Evolutionary conservation across 2,329 filamentous ascomycete species (phyloP).

Genomic region (Paracorniculantispora psalliotae): DNA sequence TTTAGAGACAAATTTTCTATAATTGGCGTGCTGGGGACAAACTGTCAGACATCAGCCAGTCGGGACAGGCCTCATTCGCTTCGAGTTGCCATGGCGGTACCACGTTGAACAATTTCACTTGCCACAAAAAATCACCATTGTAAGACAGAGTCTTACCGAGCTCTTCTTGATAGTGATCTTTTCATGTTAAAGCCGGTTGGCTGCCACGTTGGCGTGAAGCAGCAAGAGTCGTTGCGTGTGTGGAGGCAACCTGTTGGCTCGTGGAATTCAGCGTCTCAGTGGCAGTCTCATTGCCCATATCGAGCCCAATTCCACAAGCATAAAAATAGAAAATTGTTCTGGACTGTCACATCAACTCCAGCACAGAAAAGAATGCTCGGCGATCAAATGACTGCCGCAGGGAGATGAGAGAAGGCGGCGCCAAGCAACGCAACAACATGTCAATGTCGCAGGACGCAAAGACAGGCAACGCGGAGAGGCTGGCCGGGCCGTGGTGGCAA

Average conservation of each 20-base stretch:
- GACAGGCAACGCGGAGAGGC: background rate
- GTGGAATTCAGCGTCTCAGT: background rate
- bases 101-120: too few relatives aligned
- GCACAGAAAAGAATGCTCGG: background rate
- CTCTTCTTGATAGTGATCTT: background rate
- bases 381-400: background rate
- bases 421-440: background rate
- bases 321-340: background rate
- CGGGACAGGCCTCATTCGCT: too few relatives aligned
- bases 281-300: background rate
- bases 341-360: background rate
- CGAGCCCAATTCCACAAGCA: background rate
- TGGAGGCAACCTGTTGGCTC: background rate
- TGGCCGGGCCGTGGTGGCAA: background rate
- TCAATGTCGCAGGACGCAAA: background rate
- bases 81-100: too few relatives aligned
- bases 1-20: too few relatives aligned
- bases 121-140: background rate
- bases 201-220: background rate
- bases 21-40: too few relatives aligned
- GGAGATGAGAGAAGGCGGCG: background rate
- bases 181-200: too few relatives aligned
- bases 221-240: background rate
- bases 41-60: too few relatives aligned
- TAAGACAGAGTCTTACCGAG: background rate